Base-by-base conservation (phyloP, 2,329 filamentous ascomycete genomes). In the Fusarium metavorans region DNA sequence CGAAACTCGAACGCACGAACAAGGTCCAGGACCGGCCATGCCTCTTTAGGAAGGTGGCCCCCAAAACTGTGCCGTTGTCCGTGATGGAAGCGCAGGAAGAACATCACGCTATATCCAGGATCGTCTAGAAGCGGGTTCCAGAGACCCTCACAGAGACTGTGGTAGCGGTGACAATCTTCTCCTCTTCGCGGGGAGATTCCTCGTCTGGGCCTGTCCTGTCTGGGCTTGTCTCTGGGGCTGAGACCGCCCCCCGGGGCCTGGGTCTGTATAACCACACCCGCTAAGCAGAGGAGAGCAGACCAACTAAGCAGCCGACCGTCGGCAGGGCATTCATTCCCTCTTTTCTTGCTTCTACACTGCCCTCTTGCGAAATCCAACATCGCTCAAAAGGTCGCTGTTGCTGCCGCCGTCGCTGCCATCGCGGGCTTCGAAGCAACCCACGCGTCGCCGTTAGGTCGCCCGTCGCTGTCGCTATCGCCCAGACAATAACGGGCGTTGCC, bases 381-480 rank as follows among this genome's bases (percentile, higher is more conserved):
- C 50, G 41, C 72, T 74, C 58, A 35, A 23, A 35, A 58, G 56
- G 34, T 37, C 27, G 56, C 35, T 58, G 35, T 25, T 41, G 62
- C 68, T 59, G 43, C 61, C 48, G 71, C 52, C 41, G 66, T 67
- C 62, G 72, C 72, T 74, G 66, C 56, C 48, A 67, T 73, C 74
- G 72, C 72, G 72, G 72, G 72, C 72, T 75, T 67, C 59, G 35
- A 74, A 75, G 70, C 69, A 66, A 73, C 73, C 65, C 69, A 73
- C 72, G 72, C 69, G 60, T 56, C 59, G 69, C 62, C 72, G 72
- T 59, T 34, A 73, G 72, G 60, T 65, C 58, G 71, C 64, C 11
- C 62, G 65, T 75, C 64, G 35, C 35, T 37, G 41, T 43, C 41
- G 68, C 57, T 64, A 70, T 67, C 66, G 58, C 68, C 65, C 20